Conservation (phyloP, 352 stramenopile genomes). For the Phytophthora brassicae region DNA sequence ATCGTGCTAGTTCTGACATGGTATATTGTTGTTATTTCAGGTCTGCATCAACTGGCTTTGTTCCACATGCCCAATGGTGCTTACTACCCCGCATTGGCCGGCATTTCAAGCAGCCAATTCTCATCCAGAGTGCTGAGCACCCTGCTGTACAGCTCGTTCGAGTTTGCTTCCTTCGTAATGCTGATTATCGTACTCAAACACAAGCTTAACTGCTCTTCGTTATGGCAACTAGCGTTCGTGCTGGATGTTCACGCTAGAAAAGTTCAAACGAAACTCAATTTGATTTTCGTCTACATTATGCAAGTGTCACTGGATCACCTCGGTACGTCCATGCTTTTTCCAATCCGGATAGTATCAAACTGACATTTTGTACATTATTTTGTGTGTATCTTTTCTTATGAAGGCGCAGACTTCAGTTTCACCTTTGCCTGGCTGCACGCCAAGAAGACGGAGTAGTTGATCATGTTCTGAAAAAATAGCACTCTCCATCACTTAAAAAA, state of each 20-base stretch:
- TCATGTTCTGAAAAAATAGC: too few species aligned
- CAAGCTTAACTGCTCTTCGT: not conserved
- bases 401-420: too few species aligned
- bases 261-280: not conserved
- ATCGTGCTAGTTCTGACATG: not conserved
- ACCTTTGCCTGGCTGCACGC: too few species aligned
- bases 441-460: too few species aligned
- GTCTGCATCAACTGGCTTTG: not conserved
- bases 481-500: too few species aligned
- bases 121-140: too few species aligned
- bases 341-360: too few species aligned
- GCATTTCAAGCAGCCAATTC: slow-evolving; percentile 2
- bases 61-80: slow-evolving; percentile 19
- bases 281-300: not conserved
- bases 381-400: too few species aligned
- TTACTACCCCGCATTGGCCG: slow-evolving; percentile 12
- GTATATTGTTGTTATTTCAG: not conserved
- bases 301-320: not conserved
- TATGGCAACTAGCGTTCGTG: not conserved
- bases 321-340: too few species aligned
- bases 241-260: not conserved
- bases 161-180: not conserved
- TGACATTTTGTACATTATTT: too few species aligned
- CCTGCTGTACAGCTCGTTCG: not conserved
- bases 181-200: not conserved